These are phyloP conservation scores for Proliferodiscus dingleyae DNA, from an alignment of 2,329 filamentous ascomycete species.

Conservation along the genomic window DNA sequence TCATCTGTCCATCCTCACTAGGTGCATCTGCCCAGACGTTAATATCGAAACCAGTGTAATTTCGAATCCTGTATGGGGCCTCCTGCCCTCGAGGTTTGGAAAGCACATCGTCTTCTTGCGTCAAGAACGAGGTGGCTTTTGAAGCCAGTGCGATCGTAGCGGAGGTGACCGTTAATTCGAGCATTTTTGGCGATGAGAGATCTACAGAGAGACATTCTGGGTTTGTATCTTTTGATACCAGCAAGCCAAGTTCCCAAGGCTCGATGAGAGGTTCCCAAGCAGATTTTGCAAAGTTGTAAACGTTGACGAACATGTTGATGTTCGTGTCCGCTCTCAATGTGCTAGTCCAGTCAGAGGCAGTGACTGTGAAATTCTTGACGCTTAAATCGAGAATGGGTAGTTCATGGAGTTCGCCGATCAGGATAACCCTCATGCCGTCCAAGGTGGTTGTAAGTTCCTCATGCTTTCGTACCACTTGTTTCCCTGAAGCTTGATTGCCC, in stretches of 20 bases:
- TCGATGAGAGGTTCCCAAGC: slow-evolving; percentile 96
- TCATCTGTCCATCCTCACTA: slow-evolving; percentile 62
- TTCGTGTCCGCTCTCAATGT: slow-evolving; percentile 80
- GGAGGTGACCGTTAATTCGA: slow-evolving; percentile 89
- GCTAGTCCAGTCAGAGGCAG: slow-evolving; percentile 86
- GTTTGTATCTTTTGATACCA: slow-evolving; percentile 71
- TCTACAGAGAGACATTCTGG: slow-evolving; percentile 79
- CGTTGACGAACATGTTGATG: slow-evolving; percentile 92
- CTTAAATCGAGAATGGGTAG: slow-evolving; percentile 91
- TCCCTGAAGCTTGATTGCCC: slow-evolving; percentile 39
- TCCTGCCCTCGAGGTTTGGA: slow-evolving; percentile 90
- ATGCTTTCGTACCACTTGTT: slow-evolving; percentile 41
- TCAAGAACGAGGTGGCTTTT: slow-evolving; percentile 88
- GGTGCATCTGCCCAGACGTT: slow-evolving; percentile 73
- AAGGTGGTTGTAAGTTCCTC: slow-evolving; percentile 85
- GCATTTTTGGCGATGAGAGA: slow-evolving; percentile 78
- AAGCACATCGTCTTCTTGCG: slow-evolving; percentile 82
- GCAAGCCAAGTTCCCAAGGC: slow-evolving; percentile 92
- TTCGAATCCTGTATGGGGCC: slow-evolving; percentile 87
- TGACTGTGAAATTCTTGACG: slow-evolving; percentile 81
- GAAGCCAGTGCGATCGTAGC: slow-evolving; percentile 89
- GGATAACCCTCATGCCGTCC: slow-evolving; percentile 82
- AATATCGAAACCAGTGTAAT: slow-evolving; percentile 91
- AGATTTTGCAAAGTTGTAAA: slow-evolving; percentile 99
- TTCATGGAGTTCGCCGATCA: slow-evolving; percentile 95